Conservation (phyloP, 1,139 yeast genomes). For the Geotrichum phurueaensis region DNA sequence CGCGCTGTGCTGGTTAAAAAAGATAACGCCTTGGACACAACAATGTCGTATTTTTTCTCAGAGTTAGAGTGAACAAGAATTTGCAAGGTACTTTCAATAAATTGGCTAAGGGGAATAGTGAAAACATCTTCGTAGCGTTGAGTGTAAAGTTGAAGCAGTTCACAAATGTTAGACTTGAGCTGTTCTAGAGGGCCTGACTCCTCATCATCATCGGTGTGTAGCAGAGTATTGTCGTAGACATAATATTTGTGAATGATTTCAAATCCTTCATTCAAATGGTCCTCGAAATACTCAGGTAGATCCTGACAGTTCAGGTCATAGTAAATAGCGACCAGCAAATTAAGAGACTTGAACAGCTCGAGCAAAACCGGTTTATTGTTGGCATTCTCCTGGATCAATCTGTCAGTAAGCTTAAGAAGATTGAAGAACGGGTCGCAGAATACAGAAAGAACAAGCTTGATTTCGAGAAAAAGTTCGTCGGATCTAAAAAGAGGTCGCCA, state of each 20-base stretch:
- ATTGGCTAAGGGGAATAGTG: conserved; percentile 65
- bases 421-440: conserved; percentile 77
- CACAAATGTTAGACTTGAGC: conserved; percentile 79
- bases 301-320: conserved; percentile 96
- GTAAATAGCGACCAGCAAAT: conserved; percentile 70
- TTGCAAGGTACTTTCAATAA: conserved; percentile 79
- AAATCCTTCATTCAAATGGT: conserved; percentile 74
- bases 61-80: conserved; percentile 60
- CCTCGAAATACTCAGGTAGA: conserved; percentile 96
- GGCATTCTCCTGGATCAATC: conserved; percentile 48
- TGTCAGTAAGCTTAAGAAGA: conserved; percentile 61
- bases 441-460: conserved; percentile 76
- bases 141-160: conserved; percentile 76
- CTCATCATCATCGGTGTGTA: conserved; percentile 58
- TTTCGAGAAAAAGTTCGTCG: conserved; percentile 82
- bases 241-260: conserved; percentile 74
- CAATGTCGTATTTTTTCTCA: conserved; percentile 74
- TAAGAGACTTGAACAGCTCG: conserved; percentile 60
- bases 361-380: conserved; percentile 44
- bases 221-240: conserved; percentile 48
- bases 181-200: conserved; percentile 66
- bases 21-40: conserved; percentile 74
- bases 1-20: conserved; percentile 79
- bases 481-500: conserved; percentile 95
- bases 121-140: conserved; percentile 91